phyloP scores from a whole-genome alignment of 139 green algal genomes.

The Pycnococcus provasolii region DNA sequence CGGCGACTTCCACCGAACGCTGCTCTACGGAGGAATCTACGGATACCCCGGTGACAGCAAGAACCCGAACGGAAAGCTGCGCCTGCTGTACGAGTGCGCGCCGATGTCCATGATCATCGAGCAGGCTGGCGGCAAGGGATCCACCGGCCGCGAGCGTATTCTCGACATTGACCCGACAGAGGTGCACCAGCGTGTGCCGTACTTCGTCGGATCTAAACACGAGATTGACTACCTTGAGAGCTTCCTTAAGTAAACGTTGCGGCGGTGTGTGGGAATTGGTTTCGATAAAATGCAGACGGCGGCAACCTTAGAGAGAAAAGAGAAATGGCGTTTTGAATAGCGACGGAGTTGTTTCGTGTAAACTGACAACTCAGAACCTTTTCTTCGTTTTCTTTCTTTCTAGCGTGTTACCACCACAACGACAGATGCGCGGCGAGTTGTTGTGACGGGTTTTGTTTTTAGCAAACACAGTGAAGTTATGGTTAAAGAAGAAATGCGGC shows the following conservation, averaged over 20 bases:
- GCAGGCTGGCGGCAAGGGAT: slow-evolving; percentile 58
- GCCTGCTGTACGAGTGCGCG: slow-evolving; percentile 56
- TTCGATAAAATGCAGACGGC: too few relatives aligned
- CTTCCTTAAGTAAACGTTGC: slow-evolving; percentile 28
- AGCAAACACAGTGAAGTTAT: too few relatives aligned
- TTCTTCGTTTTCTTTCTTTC: too few relatives aligned
- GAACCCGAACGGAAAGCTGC: slow-evolving; percentile 56
- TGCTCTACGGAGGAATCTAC: slow-evolving; percentile 37
- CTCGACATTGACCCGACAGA: slow-evolving; percentile 45
- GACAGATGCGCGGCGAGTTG: too few relatives aligned
- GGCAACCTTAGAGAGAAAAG: too few relatives aligned
- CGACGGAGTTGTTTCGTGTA: too few relatives aligned
- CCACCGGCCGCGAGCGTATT: slow-evolving; percentile 51
- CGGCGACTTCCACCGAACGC: slow-evolving; percentile 50
- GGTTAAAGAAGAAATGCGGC: too few relatives aligned
- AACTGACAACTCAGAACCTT: too few relatives aligned
- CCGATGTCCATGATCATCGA: slow-evolving; percentile 71
- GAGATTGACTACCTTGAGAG: slow-evolving; percentile 92
- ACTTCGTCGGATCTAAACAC: slow-evolving; percentile 66
- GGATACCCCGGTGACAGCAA: slow-evolving; percentile 41
- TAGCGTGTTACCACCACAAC: too few relatives aligned
- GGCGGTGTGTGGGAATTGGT: too few relatives aligned
- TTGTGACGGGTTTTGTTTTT: too few relatives aligned
- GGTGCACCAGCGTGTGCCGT: slow-evolving; percentile 61
- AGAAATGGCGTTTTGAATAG: too few relatives aligned